Evolutionary conservation across 1,284 basidiomycete genomes (phyloP).

Genomic region (Cutaneotrichosporon dermatis): DNA sequence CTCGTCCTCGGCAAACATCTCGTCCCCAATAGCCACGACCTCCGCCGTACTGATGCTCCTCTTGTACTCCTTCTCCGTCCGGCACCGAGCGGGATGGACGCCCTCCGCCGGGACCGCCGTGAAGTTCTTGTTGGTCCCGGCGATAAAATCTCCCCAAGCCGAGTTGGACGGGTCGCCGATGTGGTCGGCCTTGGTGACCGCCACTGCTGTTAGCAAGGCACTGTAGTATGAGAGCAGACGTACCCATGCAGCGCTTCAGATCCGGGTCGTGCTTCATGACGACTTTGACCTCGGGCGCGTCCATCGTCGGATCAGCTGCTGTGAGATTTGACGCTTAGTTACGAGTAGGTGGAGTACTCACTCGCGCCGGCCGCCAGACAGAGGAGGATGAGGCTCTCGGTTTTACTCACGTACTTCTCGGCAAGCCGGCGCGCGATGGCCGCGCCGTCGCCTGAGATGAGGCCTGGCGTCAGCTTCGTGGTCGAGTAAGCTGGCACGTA

Average conservation of each 20-base stretch:
- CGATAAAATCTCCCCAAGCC: constrained; percentile 12
- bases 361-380: constrained; percentile 24
- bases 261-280: constrained; percentile 17
- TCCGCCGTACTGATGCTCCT: neutral
- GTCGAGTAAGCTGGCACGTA: neutral
- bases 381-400: constrained; percentile 23
- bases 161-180: constrained; percentile 7
- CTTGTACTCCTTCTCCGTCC: constrained; percentile 1
- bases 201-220: neutral
- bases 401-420: constrained; percentile 14
- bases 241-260: constrained; percentile 18
- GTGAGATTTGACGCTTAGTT: too few relatives aligned
- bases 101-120: constrained; percentile 9
- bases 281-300: constrained; percentile 10
- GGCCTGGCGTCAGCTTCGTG: neutral
- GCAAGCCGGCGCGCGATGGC: constrained; percentile 11
- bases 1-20: constrained; percentile 9
- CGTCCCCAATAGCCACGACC: neutral
- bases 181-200: constrained; percentile 29
- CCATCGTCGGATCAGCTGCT: constrained; percentile 16
- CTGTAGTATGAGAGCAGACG: neutral
- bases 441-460: neutral
- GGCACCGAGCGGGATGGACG: constrained; percentile 16
- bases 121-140: neutral
- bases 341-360: too few relatives aligned